Evolutionary conservation across 495 filamentous ascomycete genomes (phyloP).

Genomic region (Lasiosphaeris hirsuta): DNA sequence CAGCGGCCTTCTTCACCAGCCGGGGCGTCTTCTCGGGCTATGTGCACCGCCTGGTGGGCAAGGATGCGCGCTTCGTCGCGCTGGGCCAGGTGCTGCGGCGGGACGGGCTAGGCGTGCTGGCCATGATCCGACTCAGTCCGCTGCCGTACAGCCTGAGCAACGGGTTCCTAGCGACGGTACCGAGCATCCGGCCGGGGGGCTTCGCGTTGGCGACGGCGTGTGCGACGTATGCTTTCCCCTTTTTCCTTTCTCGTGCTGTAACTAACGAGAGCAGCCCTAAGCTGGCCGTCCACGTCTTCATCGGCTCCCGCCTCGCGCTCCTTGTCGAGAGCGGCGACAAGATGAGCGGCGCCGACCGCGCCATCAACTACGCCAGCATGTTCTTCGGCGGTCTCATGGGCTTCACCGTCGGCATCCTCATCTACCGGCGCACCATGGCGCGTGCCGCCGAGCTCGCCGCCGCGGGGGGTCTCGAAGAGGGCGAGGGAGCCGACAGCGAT

Average conservation of each 20-base stretch:
- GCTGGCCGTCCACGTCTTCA: conserved; percentile 86
- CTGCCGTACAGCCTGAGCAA: conserved; percentile 94
- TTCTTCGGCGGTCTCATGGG: conserved; percentile 65
- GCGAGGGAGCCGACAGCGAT: conserved; percentile 12
- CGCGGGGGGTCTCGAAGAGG: conserved; percentile 60
- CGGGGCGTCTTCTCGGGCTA: conserved; percentile 72
- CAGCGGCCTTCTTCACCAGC: conserved; percentile 72
- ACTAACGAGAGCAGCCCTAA: conserved; percentile 55
- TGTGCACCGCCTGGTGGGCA: conserved; percentile 74
- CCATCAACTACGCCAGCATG: conserved; percentile 81
- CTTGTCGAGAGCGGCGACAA: conserved; percentile 62
- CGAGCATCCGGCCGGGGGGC: conserved; percentile 70
- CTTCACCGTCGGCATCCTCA: conserved; percentile 71
- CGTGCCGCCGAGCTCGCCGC: conserved; percentile 79
- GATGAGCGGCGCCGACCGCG: conserved; percentile 64
- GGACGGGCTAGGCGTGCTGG: conserved; percentile 83
- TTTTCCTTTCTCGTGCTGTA: not conserved
- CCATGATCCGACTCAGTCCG: conserved; percentile 91
- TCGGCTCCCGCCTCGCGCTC: conserved; percentile 69
- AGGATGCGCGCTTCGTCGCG: conserved; percentile 69
- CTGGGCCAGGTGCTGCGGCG: conserved; percentile 61
- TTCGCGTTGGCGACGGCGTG: conserved; percentile 81
- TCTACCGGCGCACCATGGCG: conserved; percentile 82
- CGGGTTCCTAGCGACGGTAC: conserved; percentile 89
- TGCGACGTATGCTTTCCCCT: conserved; percentile 34